phyloP scores from a whole-genome alignment of 2,329 filamentous ascomycete species.

The Aspergillus tanneri region DNA sequence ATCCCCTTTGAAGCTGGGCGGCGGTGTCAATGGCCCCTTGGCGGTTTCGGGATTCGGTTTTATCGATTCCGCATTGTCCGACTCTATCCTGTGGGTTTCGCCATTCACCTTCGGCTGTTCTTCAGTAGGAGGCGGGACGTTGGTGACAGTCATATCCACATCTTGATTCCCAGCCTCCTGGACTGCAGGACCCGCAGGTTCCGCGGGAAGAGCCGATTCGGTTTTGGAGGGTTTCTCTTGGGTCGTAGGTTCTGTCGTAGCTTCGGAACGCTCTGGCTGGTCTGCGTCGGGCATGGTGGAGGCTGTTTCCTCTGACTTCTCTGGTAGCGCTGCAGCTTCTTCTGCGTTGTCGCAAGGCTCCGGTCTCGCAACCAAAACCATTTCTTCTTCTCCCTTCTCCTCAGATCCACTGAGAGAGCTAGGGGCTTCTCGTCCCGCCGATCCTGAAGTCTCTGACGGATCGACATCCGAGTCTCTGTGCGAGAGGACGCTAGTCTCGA shows the following conservation, averaged over 20 bases:
- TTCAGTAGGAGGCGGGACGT: slow-evolving; percentile 39
- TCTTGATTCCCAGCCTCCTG: slow-evolving; percentile 18
- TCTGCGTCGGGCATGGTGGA: background rate
- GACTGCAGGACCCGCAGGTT: too few relatives aligned
- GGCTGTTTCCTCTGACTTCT: background rate
- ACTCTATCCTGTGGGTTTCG: slow-evolving; percentile 28
- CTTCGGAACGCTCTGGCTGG: slow-evolving; percentile 1
- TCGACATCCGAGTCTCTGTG: slow-evolving; percentile 52
- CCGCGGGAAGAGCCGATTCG: slow-evolving; percentile 6
- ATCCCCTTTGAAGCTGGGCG: slow-evolving; percentile 43
- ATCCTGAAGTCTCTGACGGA: slow-evolving; percentile 43
- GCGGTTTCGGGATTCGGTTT: slow-evolving; percentile 32
- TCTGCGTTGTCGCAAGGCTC: slow-evolving; percentile 28
- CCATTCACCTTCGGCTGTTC: slow-evolving; percentile 24
- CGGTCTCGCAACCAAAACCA: slow-evolving; percentile 19
- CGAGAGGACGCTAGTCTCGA: slow-evolving; percentile 64
- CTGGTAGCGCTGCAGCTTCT: slow-evolving; percentile 4
- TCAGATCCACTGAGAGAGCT: slow-evolving; percentile 33
- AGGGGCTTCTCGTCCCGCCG: slow-evolving; percentile 47
- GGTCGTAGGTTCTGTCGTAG: slow-evolving; percentile 6
- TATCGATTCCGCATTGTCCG: slow-evolving; percentile 42
- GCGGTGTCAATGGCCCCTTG: slow-evolving; percentile 39
- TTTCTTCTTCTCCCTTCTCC: slow-evolving; percentile 31
- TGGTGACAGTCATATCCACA: slow-evolving; percentile 24
- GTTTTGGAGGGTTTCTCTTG: slow-evolving; percentile 3